phyloP scores from a whole-genome alignment of 805 yeast species.

The Spathaspora hagerdaliae region DNA sequence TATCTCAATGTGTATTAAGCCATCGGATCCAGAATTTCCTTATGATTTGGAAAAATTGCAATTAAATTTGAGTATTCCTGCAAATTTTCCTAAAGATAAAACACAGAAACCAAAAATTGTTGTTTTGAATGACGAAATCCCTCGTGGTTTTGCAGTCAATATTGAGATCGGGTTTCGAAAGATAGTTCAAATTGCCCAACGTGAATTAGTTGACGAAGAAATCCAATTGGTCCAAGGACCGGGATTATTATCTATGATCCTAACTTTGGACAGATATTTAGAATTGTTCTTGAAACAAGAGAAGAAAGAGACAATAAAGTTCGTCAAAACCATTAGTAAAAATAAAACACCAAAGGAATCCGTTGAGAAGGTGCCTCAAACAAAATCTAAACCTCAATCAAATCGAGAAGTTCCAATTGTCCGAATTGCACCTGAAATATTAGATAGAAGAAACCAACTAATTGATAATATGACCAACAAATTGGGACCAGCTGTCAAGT shows the following conservation, averaged over 20 bases:
- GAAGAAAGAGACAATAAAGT: conserved; percentile 57
- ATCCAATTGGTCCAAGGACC: conserved; percentile 40
- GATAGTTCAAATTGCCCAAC: conserved; percentile 30
- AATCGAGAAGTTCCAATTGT: neutral
- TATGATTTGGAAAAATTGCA: conserved; percentile 54
- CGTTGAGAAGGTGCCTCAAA: neutral
- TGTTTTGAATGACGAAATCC: conserved; percentile 64
- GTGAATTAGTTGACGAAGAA: conserved; percentile 17
- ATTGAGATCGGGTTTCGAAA: conserved; percentile 61
- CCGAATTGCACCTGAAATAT: conserved; percentile 6
- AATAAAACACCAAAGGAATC: conserved; percentile 6
- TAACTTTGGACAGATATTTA: conserved; percentile 53
- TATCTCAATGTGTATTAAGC: conserved; percentile 43
- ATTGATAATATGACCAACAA: conserved; percentile 26
- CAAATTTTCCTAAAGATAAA: conserved; percentile 45
- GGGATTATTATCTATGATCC: conserved; percentile 51
- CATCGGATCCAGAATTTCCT: conserved; percentile 73
- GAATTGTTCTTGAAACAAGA: conserved; percentile 58
- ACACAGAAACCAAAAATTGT: conserved; percentile 41
- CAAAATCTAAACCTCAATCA: neutral
- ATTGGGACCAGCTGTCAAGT: conserved; percentile 18
- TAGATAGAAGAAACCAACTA: conserved; percentile 12
- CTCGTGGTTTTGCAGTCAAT: conserved; percentile 63
- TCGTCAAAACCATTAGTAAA: conserved; percentile 37
- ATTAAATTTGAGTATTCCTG: conserved; percentile 52